Conservation (phyloP, 345 rosid species). For the Eutrema heterophyllum region DNA sequence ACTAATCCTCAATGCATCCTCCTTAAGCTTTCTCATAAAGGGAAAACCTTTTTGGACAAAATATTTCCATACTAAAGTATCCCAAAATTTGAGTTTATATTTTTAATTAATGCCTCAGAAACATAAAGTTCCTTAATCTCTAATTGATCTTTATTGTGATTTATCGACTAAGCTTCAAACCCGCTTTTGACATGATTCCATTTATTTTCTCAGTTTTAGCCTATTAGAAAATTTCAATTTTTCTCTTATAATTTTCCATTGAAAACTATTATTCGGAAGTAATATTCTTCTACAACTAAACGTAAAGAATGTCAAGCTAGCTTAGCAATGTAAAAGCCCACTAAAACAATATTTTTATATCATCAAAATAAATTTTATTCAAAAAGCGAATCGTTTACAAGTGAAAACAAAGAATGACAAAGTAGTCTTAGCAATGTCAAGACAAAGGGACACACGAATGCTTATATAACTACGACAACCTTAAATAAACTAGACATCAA, state of each 20-base stretch:
- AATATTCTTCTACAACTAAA: background rate
- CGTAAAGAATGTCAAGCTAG: background rate
- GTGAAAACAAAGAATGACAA: background rate
- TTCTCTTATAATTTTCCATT: background rate
- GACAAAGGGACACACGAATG: background rate
- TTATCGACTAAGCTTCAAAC: background rate
- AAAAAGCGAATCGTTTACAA: background rate
- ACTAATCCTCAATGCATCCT: conserved; percentile 21
- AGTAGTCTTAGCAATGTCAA: background rate
- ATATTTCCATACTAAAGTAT: background rate
- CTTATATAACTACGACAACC: background rate
- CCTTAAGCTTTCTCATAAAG: conserved; percentile 19
- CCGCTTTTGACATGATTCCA: background rate
- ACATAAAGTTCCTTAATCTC: background rate
- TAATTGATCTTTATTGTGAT: background rate
- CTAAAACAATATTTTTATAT: background rate
- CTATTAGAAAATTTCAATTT: background rate
- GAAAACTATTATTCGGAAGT: background rate
- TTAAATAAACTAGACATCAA: background rate
- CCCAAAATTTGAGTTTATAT: background rate
- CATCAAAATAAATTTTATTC: background rate
- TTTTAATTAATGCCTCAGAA: background rate
- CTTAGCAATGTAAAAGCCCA: background rate
- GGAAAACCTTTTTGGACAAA: background rate
- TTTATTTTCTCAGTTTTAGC: background rate